Base-by-base conservation (phyloP, 306 rosid species). In the Fragaria vesca region DNA sequence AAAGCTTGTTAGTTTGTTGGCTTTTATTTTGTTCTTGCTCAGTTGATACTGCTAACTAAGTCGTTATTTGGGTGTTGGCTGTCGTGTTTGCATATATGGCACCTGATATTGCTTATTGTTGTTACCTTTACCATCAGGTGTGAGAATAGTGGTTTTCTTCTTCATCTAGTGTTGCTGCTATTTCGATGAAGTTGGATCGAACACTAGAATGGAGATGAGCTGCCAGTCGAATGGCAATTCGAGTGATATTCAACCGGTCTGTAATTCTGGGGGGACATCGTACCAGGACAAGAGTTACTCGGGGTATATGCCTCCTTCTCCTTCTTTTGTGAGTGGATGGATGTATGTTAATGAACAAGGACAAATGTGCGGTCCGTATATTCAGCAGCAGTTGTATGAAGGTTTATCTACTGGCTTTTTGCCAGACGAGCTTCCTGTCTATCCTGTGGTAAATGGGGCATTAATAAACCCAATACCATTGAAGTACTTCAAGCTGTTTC, bases 301-400 rank as follows among this genome's bases (percentile, higher is more conserved):
- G 77, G 72, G 54, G 16, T 28, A 61, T 86, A 78, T 85, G 81
- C 81, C 72, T 85, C 79, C 36, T 4, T 79, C 70, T 84, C 83
- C 38, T 3, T 80, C 91, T 81, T 69, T 79, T 83, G 97, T 84
- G 79, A 93, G 90, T 83, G 97, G 97, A 79, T 95, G 99, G 99
- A 93, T 87, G 97, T 95, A 95, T 83, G 90, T 91, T 69, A 95
- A 95, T 73, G 97, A 91, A 79, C 81, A 82, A 32, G 97, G 94
- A 51, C 91, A 93, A 79, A 93, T 95, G 99, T 95, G 97, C 40
- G 99, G 99, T 80, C 99, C 99, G 40, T 95, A 95, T 76, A 87
- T 93, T 68, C 88, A 89, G 85, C 89, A 89, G 80, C 99, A 95
- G 82, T 86, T 95, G 66, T 87, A 82, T 20, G 94, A 91, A 82